These are phyloP conservation scores for Castanopsis chinensis DNA, from an alignment of 306 rosid species.

Conservation along the genomic window DNA sequence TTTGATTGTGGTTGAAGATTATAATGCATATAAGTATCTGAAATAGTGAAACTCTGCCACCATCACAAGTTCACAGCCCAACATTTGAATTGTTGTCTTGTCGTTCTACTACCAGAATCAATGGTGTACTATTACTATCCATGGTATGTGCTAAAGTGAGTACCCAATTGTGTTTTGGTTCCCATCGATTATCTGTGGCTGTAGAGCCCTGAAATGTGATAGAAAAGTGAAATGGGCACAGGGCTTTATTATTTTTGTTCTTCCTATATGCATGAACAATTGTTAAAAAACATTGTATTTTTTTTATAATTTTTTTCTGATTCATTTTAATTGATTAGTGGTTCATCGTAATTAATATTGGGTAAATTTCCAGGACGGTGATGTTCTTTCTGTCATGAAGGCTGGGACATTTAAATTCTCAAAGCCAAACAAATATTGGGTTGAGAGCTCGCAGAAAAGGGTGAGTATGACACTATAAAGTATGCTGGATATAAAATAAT, in stretches of 20 bases:
- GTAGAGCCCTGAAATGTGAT: too few species aligned
- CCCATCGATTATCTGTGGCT: too few species aligned
- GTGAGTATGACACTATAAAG: constrained; percentile 42
- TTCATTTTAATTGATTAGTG: constrained; percentile 1
- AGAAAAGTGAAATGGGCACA: too few species aligned
- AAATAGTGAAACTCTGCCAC: too few species aligned
- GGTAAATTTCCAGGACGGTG: constrained; percentile 55
- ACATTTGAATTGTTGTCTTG: too few species aligned
- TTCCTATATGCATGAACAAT: neutral
- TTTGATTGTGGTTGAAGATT: too few species aligned
- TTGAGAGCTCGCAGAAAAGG: constrained; percentile 86
- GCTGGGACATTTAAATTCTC: constrained; percentile 78
- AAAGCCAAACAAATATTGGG: constrained; percentile 90
- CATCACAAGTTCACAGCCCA: too few species aligned
- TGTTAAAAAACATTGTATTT: neutral
- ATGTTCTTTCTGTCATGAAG: constrained; percentile 66
- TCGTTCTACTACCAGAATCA: too few species aligned
- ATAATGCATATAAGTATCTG: too few species aligned
- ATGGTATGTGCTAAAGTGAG: too few species aligned
- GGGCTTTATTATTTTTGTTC: neutral
- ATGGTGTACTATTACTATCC: too few species aligned
- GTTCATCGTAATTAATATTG: constrained; percentile 2
- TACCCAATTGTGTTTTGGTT: too few species aligned
- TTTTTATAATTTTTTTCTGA: neutral
- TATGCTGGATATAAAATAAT: neutral